phyloP scores from a whole-genome alignment of 2,329 filamentous ascomycete species.

The Fusarium fracticaudum region DNA sequence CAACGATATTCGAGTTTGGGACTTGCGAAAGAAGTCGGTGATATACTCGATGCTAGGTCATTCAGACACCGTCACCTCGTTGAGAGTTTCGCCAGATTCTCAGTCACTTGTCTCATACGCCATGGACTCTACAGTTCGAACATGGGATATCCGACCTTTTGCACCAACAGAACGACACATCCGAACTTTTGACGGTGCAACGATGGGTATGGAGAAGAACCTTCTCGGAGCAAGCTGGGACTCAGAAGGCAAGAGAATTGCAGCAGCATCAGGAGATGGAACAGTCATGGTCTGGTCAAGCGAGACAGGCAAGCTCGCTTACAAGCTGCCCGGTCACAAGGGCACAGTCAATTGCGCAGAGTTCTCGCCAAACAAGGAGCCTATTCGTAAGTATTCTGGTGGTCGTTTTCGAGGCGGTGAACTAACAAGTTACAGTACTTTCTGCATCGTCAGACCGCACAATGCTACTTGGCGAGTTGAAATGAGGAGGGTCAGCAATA shows the following conservation, averaged over 20 bases:
- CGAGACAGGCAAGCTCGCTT: slow-evolving; percentile 87
- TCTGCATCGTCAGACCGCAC: slow-evolving; percentile 91
- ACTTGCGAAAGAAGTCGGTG: slow-evolving; percentile 88
- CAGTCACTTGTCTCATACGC: slow-evolving; percentile 91
- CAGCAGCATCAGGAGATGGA: slow-evolving; percentile 88
- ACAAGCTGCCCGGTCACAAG: slow-evolving; percentile 95
- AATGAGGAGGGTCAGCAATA: slow-evolving; percentile 58
- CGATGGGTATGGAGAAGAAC: slow-evolving; percentile 89
- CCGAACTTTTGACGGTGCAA: slow-evolving; percentile 91
- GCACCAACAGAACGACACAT: slow-evolving; percentile 87
- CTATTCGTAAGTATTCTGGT: slow-evolving; percentile 75
- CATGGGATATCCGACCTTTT: slow-evolving; percentile 96
- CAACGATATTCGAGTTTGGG: slow-evolving; percentile 98
- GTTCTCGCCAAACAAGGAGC: slow-evolving; percentile 85
- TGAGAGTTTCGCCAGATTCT: slow-evolving; percentile 91
- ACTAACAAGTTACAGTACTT: slow-evolving; percentile 71
- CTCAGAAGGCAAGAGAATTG: slow-evolving; percentile 83
- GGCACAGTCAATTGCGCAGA: slow-evolving; percentile 95
- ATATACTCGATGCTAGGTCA: slow-evolving; percentile 91
- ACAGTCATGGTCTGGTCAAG: slow-evolving; percentile 92
- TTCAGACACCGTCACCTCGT: slow-evolving; percentile 88
- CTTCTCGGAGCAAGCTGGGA: slow-evolving; percentile 92
- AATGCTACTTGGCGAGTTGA: slow-evolving; percentile 83
- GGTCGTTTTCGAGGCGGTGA: background rate
- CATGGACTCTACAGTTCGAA: slow-evolving; percentile 92